phyloP scores from a whole-genome alignment of 192 early-diverging fungal species.

The Rhizophagus prolifer region DNA sequence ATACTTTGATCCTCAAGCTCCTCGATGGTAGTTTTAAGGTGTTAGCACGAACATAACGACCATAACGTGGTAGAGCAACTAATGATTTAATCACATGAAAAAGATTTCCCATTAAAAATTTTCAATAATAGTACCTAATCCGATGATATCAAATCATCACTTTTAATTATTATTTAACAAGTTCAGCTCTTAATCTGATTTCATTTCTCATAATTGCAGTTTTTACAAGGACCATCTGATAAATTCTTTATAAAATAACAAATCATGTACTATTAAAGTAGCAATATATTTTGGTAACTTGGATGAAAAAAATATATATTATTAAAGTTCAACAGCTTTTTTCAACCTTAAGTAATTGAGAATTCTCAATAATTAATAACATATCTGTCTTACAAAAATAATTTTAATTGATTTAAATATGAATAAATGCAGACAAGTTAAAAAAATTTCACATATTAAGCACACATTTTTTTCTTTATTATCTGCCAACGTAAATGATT shows the following conservation, averaged over 20 bases:
- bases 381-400: conserved; percentile 42
- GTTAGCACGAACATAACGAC: conserved; percentile 93
- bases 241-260: conserved; percentile 76
- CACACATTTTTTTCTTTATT: conserved; percentile 82
- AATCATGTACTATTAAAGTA: conserved; percentile 80
- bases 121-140: conserved; percentile 34
- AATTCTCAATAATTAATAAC: conserved; percentile 53
- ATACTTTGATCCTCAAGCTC: conserved; percentile 43
- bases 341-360: conserved; percentile 47
- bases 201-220: conserved; percentile 66
- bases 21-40: conserved; percentile 68
- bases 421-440: neutral
- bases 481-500: conserved; percentile 70
- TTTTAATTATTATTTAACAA: conserved; percentile 68
- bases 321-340: too few species aligned
- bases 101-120: neutral
- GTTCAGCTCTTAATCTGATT: conserved; percentile 66
- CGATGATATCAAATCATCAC: conserved; percentile 69
- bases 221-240: conserved; percentile 60
- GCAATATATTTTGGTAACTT: conserved; percentile 39
- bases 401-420: conserved; percentile 1
- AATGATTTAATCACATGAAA: neutral
- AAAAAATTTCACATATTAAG: conserved; percentile 80
- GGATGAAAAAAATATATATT: too few species aligned
- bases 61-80: conserved; percentile 73